Percentiles rank a stretch among this genome's conserved stretches.
phyloP scores from a whole-genome alignment of 345 rosid species.

The Salix brachista region DNA sequence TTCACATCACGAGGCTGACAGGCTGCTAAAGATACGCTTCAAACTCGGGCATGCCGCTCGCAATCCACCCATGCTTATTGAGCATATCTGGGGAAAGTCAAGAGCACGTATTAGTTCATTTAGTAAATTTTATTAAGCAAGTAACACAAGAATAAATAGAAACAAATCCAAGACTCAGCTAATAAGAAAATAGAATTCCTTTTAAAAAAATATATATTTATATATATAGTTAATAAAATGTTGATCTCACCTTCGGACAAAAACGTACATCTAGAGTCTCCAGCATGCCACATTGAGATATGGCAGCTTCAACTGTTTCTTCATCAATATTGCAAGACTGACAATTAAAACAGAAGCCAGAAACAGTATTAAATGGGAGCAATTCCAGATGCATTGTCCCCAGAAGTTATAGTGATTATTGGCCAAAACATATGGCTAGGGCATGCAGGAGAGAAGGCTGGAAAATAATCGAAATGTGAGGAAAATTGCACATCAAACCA shows the following conservation, averaged over 20 bases:
- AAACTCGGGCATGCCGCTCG: slow-evolving; percentile 67
- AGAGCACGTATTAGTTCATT: not conserved
- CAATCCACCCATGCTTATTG: slow-evolving; percentile 63
- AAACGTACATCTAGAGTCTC: slow-evolving; percentile 93
- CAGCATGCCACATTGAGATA: slow-evolving; percentile 67
- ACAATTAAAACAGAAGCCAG: slow-evolving; percentile 3
- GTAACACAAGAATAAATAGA: not conserved
- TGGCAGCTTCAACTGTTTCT: slow-evolving; percentile 68
- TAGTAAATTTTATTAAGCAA: not conserved
- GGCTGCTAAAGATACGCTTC: slow-evolving; percentile 78
- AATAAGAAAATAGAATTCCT: not conserved
- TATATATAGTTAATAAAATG: not conserved
- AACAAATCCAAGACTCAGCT: not conserved
- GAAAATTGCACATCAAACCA: not conserved
- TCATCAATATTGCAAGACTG: slow-evolving; percentile 79
- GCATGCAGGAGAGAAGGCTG: not conserved
- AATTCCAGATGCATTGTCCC: not conserved
- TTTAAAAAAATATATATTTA: not conserved
- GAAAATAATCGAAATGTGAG: not conserved
- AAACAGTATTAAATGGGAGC: not conserved
- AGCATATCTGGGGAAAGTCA: slow-evolving; percentile 45
- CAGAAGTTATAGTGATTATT: not conserved
- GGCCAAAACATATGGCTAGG: not conserved
- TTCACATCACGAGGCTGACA: slow-evolving; percentile 13
- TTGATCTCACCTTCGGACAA: slow-evolving; percentile 72